Conservation (phyloP, 495 filamentous ascomycete species). For the Penicillium herquei region DNA sequence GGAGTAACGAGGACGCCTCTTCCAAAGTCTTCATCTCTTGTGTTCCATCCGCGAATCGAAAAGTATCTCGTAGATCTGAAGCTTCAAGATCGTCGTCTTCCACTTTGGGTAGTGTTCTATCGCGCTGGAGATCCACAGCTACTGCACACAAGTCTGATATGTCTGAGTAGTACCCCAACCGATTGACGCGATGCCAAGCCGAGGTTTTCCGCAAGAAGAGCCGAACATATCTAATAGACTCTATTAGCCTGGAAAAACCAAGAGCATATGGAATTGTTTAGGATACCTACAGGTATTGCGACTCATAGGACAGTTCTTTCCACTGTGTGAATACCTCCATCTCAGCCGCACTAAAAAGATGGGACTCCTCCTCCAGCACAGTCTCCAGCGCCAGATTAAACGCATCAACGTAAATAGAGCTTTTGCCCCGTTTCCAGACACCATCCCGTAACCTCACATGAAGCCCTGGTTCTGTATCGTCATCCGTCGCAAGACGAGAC, state of each 20-base stretch:
- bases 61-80: slow-evolving; percentile 47
- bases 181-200: slow-evolving; percentile 85
- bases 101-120: slow-evolving; percentile 37
- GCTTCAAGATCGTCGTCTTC: slow-evolving; percentile 44
- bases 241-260: neutral
- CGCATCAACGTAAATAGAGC: slow-evolving; percentile 95
- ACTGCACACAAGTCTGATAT: slow-evolving; percentile 70
- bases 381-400: slow-evolving; percentile 93
- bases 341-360: slow-evolving; percentile 83
- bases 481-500: slow-evolving; percentile 40
- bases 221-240: slow-evolving; percentile 69
- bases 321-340: slow-evolving; percentile 74
- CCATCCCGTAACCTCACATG: slow-evolving; percentile 52
- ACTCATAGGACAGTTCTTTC: slow-evolving; percentile 73
- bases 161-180: slow-evolving; percentile 76
- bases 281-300: slow-evolving; percentile 78
- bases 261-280: neutral
- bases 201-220: slow-evolving; percentile 92
- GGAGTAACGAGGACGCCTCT: slow-evolving; percentile 78
- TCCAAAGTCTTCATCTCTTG: slow-evolving; percentile 75
- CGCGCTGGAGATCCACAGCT: slow-evolving; percentile 53
- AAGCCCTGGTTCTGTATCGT: slow-evolving; percentile 32
- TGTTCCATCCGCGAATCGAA: slow-evolving; percentile 78
- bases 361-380: slow-evolving; percentile 83
- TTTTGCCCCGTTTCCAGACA: slow-evolving; percentile 62